A percentile compares a stretch with the other conserved stretches of the same genome.
Evolutionary conservation across 2,329 filamentous ascomycete genomes (phyloP).

Genomic region (Colletotrichum sp.): DNA sequence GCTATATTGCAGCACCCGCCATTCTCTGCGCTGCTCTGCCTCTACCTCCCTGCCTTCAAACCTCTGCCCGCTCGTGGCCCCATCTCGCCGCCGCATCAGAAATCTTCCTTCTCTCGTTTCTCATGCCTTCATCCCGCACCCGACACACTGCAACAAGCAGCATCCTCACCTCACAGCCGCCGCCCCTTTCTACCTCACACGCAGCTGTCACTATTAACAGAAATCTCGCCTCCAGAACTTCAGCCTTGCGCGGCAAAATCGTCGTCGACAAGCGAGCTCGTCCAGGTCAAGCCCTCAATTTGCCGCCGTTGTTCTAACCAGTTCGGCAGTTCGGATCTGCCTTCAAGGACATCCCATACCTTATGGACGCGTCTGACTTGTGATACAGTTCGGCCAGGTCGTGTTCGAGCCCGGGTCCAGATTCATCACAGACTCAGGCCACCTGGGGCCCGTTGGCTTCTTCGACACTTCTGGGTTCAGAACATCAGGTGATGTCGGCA

Average conservation of each 20-base stretch:
- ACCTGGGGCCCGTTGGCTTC: neutral
- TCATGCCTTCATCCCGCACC: neutral
- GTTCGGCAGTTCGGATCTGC: neutral
- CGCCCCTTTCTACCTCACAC: neutral
- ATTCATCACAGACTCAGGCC: neutral
- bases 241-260: neutral
- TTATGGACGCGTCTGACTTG: neutral
- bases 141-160: neutral
- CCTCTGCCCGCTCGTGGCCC: neutral
- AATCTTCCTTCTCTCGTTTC: neutral
- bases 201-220: neutral
- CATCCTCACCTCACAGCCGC: neutral
- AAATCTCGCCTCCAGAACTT: neutral
- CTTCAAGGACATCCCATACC: neutral
- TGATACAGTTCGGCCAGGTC: neutral
- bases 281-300: neutral
- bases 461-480: neutral
- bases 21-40: neutral
- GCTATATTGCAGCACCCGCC: conserved; percentile 6
- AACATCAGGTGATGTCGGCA: neutral
- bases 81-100: neutral
- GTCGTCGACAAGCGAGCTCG: neutral
- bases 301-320: neutral
- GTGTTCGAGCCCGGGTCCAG: neutral
- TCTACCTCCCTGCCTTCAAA: neutral